These are phyloP conservation scores for Boechera divaricarpa DNA, from an alignment of 345 rosid species.

Conservation along the genomic window DNA sequence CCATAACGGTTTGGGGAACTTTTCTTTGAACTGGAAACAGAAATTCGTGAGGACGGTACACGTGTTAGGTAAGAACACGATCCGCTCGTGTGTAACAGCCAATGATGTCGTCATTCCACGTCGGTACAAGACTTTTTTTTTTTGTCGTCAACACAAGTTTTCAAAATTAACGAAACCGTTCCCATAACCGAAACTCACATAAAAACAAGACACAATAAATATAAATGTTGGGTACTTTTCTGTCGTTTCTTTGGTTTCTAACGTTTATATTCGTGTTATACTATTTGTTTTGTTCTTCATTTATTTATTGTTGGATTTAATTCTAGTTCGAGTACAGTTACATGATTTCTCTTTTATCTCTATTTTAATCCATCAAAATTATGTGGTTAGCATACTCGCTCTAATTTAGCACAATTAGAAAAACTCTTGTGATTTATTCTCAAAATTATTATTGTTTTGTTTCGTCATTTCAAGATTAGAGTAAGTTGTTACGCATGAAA, in stretches of 20 bases:
- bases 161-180: conserved; percentile 49
- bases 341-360: too few species aligned
- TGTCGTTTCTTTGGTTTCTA: conserved; percentile 32
- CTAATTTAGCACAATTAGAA: neutral
- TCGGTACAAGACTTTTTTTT: conserved; percentile 22
- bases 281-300: neutral
- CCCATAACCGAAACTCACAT: conserved; percentile 47
- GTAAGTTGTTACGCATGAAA: conserved; percentile 13
- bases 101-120: conserved; percentile 44
- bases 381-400: too few species aligned
- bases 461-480: neutral
- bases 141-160: conserved; percentile 33
- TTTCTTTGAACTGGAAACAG: conserved; percentile 37
- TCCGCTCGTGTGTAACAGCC: conserved; percentile 43
- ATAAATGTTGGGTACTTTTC: conserved; percentile 21
- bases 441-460: too few species aligned
- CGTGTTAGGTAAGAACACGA: conserved; percentile 44
- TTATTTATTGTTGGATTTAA: too few species aligned
- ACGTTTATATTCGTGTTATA: conserved; percentile 17
- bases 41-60: conserved; percentile 36
- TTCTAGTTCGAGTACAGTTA: too few species aligned
- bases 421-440: too few species aligned
- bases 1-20: conserved; percentile 41
- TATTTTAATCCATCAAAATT: too few species aligned
- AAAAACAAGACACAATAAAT: conserved; percentile 36